phyloP scores from a whole-genome alignment of 2,329 filamentous ascomycete genomes.

The Clarireedia hainanense region DNA sequence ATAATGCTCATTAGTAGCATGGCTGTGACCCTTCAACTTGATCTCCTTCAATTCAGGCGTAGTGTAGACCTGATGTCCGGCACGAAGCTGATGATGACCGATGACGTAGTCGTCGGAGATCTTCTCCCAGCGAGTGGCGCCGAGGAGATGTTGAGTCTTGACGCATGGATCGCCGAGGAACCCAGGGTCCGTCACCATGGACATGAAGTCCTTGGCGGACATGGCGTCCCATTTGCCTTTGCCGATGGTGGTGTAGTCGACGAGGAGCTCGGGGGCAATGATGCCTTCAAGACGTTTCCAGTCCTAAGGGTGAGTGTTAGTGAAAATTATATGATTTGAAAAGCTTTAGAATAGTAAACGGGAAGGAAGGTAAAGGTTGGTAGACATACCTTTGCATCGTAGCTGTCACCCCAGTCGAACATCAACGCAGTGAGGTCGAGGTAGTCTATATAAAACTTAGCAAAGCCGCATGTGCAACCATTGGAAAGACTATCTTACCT shows the following conservation, averaged over 20 bases:
- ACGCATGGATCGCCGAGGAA: constrained; percentile 55
- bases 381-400: constrained; percentile 45
- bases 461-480: background rate
- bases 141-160: constrained; percentile 59
- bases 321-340: no score
- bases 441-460: constrained; percentile 33
- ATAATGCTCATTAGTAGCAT: constrained; percentile 24
- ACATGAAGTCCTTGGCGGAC: constrained; percentile 52
- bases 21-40: constrained; percentile 20
- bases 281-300: constrained; percentile 21
- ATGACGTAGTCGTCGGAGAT: constrained; percentile 50
- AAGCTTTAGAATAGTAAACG: no score
- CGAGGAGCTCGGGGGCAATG: constrained; percentile 20
- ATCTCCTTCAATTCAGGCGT: constrained; percentile 14
- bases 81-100: constrained; percentile 33
- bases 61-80: constrained; percentile 20
- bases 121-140: constrained; percentile 49
- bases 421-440: constrained; percentile 41
- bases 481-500: background rate
- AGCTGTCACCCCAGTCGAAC: constrained; percentile 59
- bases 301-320: constrained; percentile 12
- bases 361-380: background rate
- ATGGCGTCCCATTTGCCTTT: constrained; percentile 54
- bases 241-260: constrained; percentile 60
- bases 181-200: constrained; percentile 47